These are phyloP conservation scores for Pholiota microspora DNA, from an alignment of 768 basidiomycete species.

Conservation along the genomic window DNA sequence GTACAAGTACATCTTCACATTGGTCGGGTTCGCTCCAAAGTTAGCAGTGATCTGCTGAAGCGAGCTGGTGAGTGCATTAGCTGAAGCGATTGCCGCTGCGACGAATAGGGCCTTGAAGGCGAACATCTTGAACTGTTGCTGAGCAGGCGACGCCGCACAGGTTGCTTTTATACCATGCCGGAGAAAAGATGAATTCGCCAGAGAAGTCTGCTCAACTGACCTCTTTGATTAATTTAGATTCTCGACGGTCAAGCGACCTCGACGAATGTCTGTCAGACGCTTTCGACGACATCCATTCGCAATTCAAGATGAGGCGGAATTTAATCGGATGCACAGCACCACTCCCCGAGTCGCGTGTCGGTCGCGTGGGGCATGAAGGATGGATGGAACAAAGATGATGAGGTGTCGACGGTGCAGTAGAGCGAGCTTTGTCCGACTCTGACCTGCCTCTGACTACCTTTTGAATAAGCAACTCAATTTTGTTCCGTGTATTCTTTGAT, in stretches of 20 bases:
- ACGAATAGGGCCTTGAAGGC: slow-evolving; percentile 9
- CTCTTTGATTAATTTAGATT: neutral
- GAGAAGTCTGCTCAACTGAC: neutral
- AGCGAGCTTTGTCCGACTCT: neutral
- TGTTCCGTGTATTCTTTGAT: neutral
- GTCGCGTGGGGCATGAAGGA: neutral
- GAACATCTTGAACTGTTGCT: slow-evolving; percentile 8
- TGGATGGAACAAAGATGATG: neutral
- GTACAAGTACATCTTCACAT: slow-evolving; percentile 46
- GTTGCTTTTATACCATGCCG: neutral
- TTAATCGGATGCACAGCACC: neutral
- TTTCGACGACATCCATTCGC: neutral
- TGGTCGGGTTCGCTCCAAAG: slow-evolving; percentile 52
- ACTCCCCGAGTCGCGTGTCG: neutral
- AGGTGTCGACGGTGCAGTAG: neutral
- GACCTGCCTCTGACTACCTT: neutral
- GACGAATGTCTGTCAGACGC: neutral
- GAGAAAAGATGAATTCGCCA: neutral
- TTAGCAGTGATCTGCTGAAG: slow-evolving; percentile 38
- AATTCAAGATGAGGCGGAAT: neutral
- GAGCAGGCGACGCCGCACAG: neutral
- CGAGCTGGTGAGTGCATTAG: slow-evolving; percentile 13
- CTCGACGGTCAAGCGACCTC: neutral
- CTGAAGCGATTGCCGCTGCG: slow-evolving; percentile 2
- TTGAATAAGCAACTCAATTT: neutral